Evolutionary conservation across 1,284 basidiomycete species (phyloP).

Genomic region (Bjerkandera adusta): DNA sequence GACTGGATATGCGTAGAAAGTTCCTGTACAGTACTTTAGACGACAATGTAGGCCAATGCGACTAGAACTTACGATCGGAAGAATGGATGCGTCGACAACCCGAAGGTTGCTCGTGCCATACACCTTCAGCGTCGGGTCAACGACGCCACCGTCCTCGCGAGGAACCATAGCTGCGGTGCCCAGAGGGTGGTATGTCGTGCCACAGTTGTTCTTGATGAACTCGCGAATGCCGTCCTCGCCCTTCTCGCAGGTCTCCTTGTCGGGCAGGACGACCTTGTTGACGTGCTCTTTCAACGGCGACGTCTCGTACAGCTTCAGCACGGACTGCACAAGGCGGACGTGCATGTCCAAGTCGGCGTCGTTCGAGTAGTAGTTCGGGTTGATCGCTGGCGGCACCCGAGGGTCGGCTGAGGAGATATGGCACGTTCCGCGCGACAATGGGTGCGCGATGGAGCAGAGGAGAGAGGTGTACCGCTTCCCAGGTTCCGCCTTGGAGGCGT

Average conservation of each 20-base stretch:
- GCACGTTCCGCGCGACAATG: constrained; percentile 37
- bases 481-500: constrained; percentile 21
- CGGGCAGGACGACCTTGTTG: background rate
- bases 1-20: constrained; percentile 1
- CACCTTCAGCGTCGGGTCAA: constrained; percentile 44
- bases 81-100: constrained; percentile 13
- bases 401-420: constrained; percentile 11
- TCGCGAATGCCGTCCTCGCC: background rate
- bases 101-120: constrained; percentile 28
- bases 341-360: background rate
- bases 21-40: background rate
- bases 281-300: background rate
- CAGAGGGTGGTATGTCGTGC: constrained; percentile 20
- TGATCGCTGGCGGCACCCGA: constrained; percentile 4
- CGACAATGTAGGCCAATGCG: background rate
- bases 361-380: background rate
- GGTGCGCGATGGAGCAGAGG: constrained; percentile 26
- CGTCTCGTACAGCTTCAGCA: background rate
- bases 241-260: background rate
- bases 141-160: constrained; percentile 46
- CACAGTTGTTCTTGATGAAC: background rate
- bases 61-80: background rate
- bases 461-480: constrained; percentile 33
- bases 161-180: constrained; percentile 47
- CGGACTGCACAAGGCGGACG: background rate